A percentile compares a stretch with the other conserved stretches of the same genome.
Evolutionary conservation across 169 alveolate species (phyloP).

Genomic region (Cryptosporidium baileyi): DNA sequence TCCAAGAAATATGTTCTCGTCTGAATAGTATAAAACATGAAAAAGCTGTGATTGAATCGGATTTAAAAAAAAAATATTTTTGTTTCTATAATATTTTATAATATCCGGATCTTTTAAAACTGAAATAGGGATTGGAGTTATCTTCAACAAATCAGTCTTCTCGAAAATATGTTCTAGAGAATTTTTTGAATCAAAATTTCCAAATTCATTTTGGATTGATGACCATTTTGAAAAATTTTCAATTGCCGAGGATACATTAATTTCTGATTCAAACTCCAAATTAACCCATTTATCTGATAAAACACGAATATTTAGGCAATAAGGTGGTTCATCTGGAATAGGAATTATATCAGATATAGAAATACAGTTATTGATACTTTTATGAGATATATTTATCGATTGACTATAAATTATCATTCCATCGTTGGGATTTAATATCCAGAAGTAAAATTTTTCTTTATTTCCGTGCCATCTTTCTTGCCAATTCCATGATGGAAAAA

Average conservation of each 20-base stretch:
- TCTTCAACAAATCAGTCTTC: slow-evolving; percentile 82
- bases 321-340: slow-evolving; percentile 71
- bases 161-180: slow-evolving; percentile 43
- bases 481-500: slow-evolving; percentile 87
- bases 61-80: slow-evolving; percentile 88
- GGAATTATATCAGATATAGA: slow-evolving; percentile 73
- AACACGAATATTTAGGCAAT: slow-evolving; percentile 71
- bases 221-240: slow-evolving; percentile 46
- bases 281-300: slow-evolving; percentile 69
- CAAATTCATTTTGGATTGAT: slow-evolving; percentile 61
- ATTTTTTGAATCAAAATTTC: slow-evolving; percentile 12
- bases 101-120: slow-evolving; percentile 68
- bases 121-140: slow-evolving; percentile 82
- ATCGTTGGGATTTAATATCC: slow-evolving; percentile 88
- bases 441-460: slow-evolving; percentile 76
- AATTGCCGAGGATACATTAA: slow-evolving; percentile 37
- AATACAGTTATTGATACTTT: slow-evolving; percentile 72
- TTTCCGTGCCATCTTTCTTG: slow-evolving; percentile 89
- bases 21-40: slow-evolving; percentile 92
- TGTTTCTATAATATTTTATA: slow-evolving; percentile 68
- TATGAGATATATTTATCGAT: slow-evolving; percentile 76
- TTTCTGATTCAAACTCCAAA: slow-evolving; percentile 35
- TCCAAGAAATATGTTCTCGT: slow-evolving; percentile 95
- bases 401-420: slow-evolving; percentile 87
- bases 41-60: slow-evolving; percentile 96